A percentile compares a stretch with the other conserved stretches of the same genome.
Evolutionary conservation across 2,329 filamentous ascomycete genomes (phyloP).

Genomic region (Fusarium incarnatum): DNA sequence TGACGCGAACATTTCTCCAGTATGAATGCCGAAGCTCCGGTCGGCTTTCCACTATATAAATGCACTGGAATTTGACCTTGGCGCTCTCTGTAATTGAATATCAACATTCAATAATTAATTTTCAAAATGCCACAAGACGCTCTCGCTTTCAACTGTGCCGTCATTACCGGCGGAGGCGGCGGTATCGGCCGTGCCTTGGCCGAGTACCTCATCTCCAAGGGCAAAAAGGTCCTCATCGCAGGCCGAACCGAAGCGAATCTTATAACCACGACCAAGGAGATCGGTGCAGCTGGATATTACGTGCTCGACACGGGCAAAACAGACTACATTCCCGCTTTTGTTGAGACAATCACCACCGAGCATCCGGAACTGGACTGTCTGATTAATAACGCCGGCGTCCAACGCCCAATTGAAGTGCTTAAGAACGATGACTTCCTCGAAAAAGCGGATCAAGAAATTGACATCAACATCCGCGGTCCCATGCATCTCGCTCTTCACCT

Average conservation of each 20-base stretch:
- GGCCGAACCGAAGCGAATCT: conserved; percentile 67
- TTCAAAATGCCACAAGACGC: conserved; percentile 13
- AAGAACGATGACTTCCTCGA: conserved; percentile 57
- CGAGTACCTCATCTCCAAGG: conserved; percentile 57
- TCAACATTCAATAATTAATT: no score
- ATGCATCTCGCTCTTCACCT: conserved; percentile 65
- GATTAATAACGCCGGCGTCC: conserved; percentile 70
- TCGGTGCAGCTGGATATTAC: conserved; percentile 64
- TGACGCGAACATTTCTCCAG: background rate
- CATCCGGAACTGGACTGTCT: conserved; percentile 66
- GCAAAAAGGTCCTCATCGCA: conserved; percentile 64
- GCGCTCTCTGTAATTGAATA: rapidly evolving
- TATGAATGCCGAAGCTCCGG: background rate
- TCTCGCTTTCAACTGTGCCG: conserved; percentile 57
- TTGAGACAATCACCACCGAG: conserved; percentile 57
- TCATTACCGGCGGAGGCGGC: conserved; percentile 63
- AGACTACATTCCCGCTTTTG: conserved; percentile 57
- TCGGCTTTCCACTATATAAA: background rate
- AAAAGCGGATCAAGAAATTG: conserved; percentile 67
- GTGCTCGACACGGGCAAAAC: conserved; percentile 63
- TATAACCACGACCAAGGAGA: conserved; percentile 54
- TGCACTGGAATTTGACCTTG: background rate
- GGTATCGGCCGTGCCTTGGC: conserved; percentile 64
- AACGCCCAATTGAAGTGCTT: conserved; percentile 62
- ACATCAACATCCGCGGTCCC: conserved; percentile 68